Evolutionary conservation across 148 eudicot species (phyloP), one percentile per base, ranked within the genome.

Genomic region (Diospyros lotus): DNA sequence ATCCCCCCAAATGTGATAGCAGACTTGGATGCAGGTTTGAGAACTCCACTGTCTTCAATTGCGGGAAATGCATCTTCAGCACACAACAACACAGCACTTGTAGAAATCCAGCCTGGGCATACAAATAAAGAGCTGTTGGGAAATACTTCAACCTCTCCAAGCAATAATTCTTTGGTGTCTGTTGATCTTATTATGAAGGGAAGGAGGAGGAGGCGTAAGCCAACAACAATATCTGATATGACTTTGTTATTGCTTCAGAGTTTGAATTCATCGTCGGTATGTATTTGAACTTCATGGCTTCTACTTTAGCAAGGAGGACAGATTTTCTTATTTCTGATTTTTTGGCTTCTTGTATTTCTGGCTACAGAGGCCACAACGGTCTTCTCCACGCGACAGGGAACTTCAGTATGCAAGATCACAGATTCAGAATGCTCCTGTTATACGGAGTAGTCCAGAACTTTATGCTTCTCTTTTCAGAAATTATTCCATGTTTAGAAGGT

Each of bases 401-500:
- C 89, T 90, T 72, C 76, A 86, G 44, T 60, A 73, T 74, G 94
- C 90, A 65, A 90, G 77, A 79, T 18, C 77, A 28, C 80, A 83
- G 77, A 90, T 92, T 66, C 77, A 86, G 78, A 84, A 77, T 72
- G 93, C 90, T 44, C 84, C 94, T 3, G 54, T 79, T 9, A 45
- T 80, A 54, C 83, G 82, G 73, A 79, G 69, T 14, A 50, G 58
- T 51, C 52, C 75, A 6, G 85, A 81, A 80, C 80, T 87, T 69
- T 79, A 90, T 79, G 80, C 86, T 81, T 86, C 90, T 69, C 75
- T 87, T 71, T 92, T 82, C 75, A 81, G 86, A 38, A 90, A 92
- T 78, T 79, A 78, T 66, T 92, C 97, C 71, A 76, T 74, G 85
- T 92, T 92, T 72, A 80, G 62, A 82, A 87, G 90, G 93, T 91